A percentile compares a stretch with the other conserved stretches of the same genome.
These are phyloP conservation scores for Ecytonucleospora hepatopenaei DNA, from an alignment of 371 early-diverging fungal species.

Conservation along the genomic window DNA sequence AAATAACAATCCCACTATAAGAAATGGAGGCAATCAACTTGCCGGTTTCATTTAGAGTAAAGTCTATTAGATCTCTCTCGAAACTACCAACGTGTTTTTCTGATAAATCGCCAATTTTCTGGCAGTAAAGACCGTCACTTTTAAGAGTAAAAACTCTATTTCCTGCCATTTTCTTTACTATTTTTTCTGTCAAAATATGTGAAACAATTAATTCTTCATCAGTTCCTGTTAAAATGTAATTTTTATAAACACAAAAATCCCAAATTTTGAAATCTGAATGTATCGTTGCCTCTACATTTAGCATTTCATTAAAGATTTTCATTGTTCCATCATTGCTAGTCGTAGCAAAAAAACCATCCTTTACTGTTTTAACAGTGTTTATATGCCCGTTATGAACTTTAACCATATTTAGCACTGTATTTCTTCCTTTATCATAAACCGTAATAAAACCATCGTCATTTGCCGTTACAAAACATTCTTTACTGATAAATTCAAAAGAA, in stretches of 20 bases:
- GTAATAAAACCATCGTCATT: constrained; percentile 48
- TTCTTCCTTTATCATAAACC: constrained; percentile 40
- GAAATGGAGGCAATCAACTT: constrained; percentile 26
- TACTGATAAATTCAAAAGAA: constrained; percentile 19
- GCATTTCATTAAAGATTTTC: constrained; percentile 42
- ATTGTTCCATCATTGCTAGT: constrained; percentile 46
- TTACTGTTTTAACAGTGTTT: constrained; percentile 25
- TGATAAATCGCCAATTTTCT: background rate
- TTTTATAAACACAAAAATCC: constrained; percentile 28
- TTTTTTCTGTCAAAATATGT: constrained; percentile 3
- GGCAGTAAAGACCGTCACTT: background rate
- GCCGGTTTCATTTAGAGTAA: constrained; percentile 11
- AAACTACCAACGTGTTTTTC: constrained; percentile 16
- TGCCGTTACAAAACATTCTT: constrained; percentile 44
- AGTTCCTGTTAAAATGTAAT: constrained; percentile 39
- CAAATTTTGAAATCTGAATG: constrained; percentile 42
- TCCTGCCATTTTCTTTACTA: constrained; percentile 8
- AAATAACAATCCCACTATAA: constrained; percentile 15
- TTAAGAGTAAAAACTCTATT: constrained; percentile 16
- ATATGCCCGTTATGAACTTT: constrained; percentile 50
- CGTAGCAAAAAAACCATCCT: constrained; percentile 28
- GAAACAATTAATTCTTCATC: constrained; percentile 50
- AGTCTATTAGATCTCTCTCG: constrained; percentile 10
- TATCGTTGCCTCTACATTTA: constrained; percentile 28
- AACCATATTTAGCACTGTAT: constrained; percentile 31